These are phyloP conservation scores for Coemansia sp. DNA, from an alignment of 192 early-diverging fungal genomes.

Conservation along the genomic window DNA sequence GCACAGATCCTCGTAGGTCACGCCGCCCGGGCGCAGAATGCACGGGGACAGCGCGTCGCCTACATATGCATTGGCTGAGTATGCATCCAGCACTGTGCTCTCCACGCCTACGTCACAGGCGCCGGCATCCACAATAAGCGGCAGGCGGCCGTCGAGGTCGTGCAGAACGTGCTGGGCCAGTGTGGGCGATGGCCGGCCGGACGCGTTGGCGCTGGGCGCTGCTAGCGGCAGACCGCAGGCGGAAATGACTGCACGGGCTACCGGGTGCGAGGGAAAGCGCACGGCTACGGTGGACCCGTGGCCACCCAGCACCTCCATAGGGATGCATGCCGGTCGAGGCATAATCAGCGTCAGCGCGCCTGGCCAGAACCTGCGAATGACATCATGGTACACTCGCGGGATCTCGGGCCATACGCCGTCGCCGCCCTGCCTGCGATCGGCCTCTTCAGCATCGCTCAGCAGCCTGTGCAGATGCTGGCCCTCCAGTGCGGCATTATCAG, in stretches of 20 bases:
- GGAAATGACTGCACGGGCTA: slow-evolving; percentile 86
- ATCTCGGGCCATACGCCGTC: slow-evolving; percentile 57
- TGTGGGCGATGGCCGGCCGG: slow-evolving; percentile 93
- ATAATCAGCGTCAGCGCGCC: slow-evolving; percentile 91
- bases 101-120: slow-evolving; percentile 88
- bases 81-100: slow-evolving; percentile 87
- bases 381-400: slow-evolving; percentile 64
- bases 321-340: slow-evolving; percentile 63
- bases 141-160: slow-evolving; percentile 77
- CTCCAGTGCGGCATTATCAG: slow-evolving; percentile 46
- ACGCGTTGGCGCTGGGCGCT: slow-evolving; percentile 97
- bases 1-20: slow-evolving; percentile 76
- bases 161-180: slow-evolving; percentile 80
- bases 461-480: slow-evolving; percentile 5
- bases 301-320: slow-evolving; percentile 76
- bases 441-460: slow-evolving; percentile 14
- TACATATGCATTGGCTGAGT: slow-evolving; percentile 17
- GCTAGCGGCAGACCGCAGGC: slow-evolving; percentile 85
- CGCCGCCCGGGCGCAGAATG: slow-evolving; percentile 89
- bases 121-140: slow-evolving; percentile 88
- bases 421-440: slow-evolving; percentile 21
- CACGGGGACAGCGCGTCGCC: slow-evolving; percentile 56
- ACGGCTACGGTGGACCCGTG: slow-evolving; percentile 82
- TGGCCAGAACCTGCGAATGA: slow-evolving; percentile 81
- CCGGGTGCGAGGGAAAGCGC: slow-evolving; percentile 86